phyloP scores from a whole-genome alignment of 306 rosid genomes.

The Neltuma alba region DNA sequence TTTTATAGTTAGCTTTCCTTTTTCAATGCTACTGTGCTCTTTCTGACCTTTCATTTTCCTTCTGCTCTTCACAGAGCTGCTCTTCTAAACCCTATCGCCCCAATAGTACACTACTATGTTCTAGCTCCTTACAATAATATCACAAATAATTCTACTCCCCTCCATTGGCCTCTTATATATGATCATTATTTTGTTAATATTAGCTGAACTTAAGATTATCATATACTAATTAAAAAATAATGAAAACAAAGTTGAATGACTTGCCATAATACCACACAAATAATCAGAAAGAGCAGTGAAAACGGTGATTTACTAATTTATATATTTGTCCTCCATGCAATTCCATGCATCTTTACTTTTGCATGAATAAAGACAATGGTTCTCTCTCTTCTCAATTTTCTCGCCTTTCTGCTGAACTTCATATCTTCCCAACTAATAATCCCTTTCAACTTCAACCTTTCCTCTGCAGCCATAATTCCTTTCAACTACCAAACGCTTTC shows the following conservation, averaged over 20 bases:
- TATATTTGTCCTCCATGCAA: constrained; percentile 44
- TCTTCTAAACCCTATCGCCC: not conserved
- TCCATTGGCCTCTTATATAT: too few relatives aligned
- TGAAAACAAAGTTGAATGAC: too few relatives aligned
- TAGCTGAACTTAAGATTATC: too few relatives aligned
- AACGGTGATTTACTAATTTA: not conserved
- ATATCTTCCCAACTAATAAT: not conserved
- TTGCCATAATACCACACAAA: too few relatives aligned
- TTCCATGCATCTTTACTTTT: constrained; percentile 36
- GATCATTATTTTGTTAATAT: too few relatives aligned
- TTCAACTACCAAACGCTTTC: constrained; percentile 31
- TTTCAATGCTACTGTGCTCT: not conserved
- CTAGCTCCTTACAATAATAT: not conserved
- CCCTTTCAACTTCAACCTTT: constrained; percentile 30
- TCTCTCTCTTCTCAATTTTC: not conserved
- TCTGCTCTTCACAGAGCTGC: not conserved
- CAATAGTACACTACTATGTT: not conserved
- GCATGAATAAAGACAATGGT: constrained; percentile 28
- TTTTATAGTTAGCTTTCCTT: not conserved
- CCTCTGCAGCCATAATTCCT: constrained; percentile 24
- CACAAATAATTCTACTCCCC: not conserved
- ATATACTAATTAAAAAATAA: too few relatives aligned
- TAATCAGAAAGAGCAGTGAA: not conserved
- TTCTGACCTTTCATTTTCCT: not conserved
- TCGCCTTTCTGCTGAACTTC: not conserved